Percentiles rank a stretch among this genome's conserved stretches.
Evolutionary conservation across 352 stramenopile genomes (phyloP).

Genomic region (Aphanomyces stellatus): DNA sequence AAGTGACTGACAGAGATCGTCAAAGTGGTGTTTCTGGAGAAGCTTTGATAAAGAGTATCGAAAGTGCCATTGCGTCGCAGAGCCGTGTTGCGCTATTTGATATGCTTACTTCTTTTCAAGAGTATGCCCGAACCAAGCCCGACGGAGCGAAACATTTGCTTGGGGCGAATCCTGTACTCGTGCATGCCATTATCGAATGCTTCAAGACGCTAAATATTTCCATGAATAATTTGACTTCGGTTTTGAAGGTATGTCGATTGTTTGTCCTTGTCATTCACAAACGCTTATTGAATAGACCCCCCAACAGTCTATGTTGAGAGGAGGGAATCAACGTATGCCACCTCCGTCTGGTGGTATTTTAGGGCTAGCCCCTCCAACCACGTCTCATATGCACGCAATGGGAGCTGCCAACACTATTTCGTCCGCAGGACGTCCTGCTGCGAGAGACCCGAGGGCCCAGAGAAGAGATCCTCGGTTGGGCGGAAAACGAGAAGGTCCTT

Average conservation of each 20-base stretch:
- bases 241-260: conserved; percentile 4
- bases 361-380: not conserved
- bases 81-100: conserved; percentile 77
- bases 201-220: conserved; percentile 79
- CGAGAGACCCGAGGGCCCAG: not conserved
- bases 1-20: conserved; percentile 11
- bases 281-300: conserved; percentile 4
- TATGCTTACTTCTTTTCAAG: conserved; percentile 71
- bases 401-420: not conserved
- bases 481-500: not conserved
- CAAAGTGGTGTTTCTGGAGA: conserved; percentile 37
- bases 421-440: not conserved
- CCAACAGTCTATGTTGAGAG: not conserved
- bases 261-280: not conserved
- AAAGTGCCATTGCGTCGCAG: conserved; percentile 53
- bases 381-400: not conserved
- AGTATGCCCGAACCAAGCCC: conserved; percentile 62
- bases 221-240: conserved; percentile 37
- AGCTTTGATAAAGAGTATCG: conserved; percentile 71
- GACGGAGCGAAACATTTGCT: conserved; percentile 73
- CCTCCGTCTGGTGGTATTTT: conserved; percentile 9
- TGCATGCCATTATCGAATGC: conserved; percentile 74
- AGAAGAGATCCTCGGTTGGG: conserved; percentile 1
- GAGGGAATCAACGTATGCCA: not conserved
- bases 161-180: conserved; percentile 65